Evolutionary conservation across 2,329 filamentous ascomycete species (phyloP).

Genomic region (Hymenoscyphus linearis): DNA sequence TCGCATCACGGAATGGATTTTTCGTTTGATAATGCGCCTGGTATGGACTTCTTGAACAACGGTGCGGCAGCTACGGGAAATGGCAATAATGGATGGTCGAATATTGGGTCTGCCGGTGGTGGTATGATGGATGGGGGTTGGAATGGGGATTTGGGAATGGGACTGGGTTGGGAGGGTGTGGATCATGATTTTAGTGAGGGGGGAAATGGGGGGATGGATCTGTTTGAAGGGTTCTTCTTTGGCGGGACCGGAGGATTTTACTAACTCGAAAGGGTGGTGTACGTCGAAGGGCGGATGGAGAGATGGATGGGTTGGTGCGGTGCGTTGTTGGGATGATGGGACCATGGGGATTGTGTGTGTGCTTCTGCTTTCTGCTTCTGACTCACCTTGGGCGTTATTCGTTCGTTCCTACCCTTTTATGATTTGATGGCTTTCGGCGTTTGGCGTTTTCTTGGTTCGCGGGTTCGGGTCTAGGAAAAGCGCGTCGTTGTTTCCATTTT

Average conservation of each 20-base stretch:
- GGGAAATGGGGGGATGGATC: conserved; percentile 33
- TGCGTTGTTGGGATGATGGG: too few relatives aligned
- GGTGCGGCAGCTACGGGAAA: background rate
- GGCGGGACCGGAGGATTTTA: conserved; percentile 31
- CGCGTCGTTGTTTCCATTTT: too few relatives aligned
- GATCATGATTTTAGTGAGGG: conserved; percentile 29
- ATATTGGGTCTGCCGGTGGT: conserved; percentile 1
- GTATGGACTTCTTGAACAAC: conserved; percentile 25
- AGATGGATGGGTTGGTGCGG: too few relatives aligned
- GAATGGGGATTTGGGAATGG: conserved; percentile 19
- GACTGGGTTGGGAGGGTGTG: conserved; percentile 17
- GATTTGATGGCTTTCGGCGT: too few relatives aligned
- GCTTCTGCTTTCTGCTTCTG: too few relatives aligned
- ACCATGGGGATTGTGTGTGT: too few relatives aligned
- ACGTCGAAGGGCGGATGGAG: too few relatives aligned
- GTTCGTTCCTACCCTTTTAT: too few relatives aligned
- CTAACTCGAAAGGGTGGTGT: too few relatives aligned
- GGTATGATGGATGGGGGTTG: conserved; percentile 11
- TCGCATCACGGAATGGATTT: conserved; percentile 20
- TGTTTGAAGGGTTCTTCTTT: conserved; percentile 53
- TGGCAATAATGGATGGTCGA: conserved; percentile 16
- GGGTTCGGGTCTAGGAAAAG: too few relatives aligned
- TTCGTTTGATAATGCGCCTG: conserved; percentile 22
- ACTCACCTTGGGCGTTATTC: too few relatives aligned
- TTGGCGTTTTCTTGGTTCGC: too few relatives aligned